Evolutionary conservation across 805 yeast species (phyloP).

Genomic region (Candida palmyrensis): DNA sequence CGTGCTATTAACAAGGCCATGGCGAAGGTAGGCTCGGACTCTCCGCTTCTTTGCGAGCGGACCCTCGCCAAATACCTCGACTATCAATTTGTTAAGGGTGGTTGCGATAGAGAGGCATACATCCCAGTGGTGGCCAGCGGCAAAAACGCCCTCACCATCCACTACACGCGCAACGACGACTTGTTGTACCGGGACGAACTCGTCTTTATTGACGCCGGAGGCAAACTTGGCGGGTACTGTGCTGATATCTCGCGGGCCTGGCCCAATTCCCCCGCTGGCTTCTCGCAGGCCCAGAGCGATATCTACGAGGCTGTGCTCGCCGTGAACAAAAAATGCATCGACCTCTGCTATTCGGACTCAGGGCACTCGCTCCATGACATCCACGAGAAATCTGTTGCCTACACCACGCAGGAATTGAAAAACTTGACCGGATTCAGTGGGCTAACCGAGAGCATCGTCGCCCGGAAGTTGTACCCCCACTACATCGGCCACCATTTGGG

Average conservation of each 20-base stretch:
- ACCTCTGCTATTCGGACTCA: conserved; percentile 51
- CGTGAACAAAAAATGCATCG: conserved; percentile 76
- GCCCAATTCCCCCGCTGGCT: conserved; percentile 75
- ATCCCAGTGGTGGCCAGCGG: conserved; percentile 98
- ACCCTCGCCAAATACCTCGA: conserved; percentile 77
- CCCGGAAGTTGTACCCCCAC: conserved; percentile 71
- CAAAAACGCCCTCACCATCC: conserved; percentile 81
- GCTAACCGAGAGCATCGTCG: conserved; percentile 47
- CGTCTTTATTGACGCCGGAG: conserved; percentile 94
- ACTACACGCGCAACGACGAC: conserved; percentile 90
- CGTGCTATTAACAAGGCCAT: conserved; percentile 81
- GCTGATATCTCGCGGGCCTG: conserved; percentile 95
- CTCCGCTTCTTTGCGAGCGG: conserved; percentile 62
- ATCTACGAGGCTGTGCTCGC: conserved; percentile 83
- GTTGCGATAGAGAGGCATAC: conserved; percentile 87
- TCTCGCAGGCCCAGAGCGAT: conserved; percentile 75
- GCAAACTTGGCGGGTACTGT: conserved; percentile 88
- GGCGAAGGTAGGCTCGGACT: conserved; percentile 42
- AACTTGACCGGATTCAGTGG: conserved; percentile 62
- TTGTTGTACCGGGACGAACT: conserved; percentile 68
- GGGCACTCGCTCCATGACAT: conserved; percentile 63
- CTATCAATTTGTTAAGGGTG: conserved; percentile 76
- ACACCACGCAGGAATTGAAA: conserved; percentile 58
- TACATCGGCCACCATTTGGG: conserved; percentile 96
- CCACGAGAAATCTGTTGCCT: conserved; percentile 62